These are phyloP conservation scores for Cladosporium sp. DNA, from an alignment of 2,329 filamentous ascomycete genomes.

Conservation along the genomic window DNA sequence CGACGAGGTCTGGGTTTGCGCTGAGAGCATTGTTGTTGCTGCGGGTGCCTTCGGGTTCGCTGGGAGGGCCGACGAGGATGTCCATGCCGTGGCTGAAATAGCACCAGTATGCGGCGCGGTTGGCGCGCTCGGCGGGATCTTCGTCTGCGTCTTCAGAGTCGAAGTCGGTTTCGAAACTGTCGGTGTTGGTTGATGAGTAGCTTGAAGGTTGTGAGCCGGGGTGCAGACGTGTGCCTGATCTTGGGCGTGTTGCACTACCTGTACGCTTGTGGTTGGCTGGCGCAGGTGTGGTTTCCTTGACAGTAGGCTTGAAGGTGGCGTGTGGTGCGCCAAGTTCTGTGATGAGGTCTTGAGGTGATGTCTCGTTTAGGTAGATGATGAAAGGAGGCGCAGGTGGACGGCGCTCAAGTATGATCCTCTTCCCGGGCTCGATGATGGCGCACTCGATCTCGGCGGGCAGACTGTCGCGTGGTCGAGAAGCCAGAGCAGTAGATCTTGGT, in stretches of 20 bases:
- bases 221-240: conserved; percentile 15
- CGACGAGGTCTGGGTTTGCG: conserved; percentile 59
- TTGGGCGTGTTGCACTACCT: conserved; percentile 22
- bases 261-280: conserved; percentile 19
- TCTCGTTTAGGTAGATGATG: conserved; percentile 74
- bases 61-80: conserved; percentile 78
- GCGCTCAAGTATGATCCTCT: conserved; percentile 74
- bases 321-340: conserved; percentile 89
- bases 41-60: conserved; percentile 30
- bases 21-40: not conserved
- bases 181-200: conserved; percentile 38
- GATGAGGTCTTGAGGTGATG: conserved; percentile 85
- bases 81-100: conserved; percentile 97
- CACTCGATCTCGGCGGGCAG: conserved; percentile 87
- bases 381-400: conserved; percentile 64
- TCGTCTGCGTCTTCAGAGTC: conserved; percentile 49
- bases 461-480: conserved; percentile 68
- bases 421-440: conserved; percentile 66
- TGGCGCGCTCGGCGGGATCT: conserved; percentile 56
- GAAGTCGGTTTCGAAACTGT: conserved; percentile 43
- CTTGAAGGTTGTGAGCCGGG: conserved; percentile 33
- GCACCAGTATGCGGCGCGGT: conserved; percentile 75
- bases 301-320: conserved; percentile 64
- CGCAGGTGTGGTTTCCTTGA: conserved; percentile 14
- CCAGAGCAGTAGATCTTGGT: conserved; percentile 65